phyloP scores from a whole-genome alignment of 345 rosid species.

The Camelina neglecta region DNA sequence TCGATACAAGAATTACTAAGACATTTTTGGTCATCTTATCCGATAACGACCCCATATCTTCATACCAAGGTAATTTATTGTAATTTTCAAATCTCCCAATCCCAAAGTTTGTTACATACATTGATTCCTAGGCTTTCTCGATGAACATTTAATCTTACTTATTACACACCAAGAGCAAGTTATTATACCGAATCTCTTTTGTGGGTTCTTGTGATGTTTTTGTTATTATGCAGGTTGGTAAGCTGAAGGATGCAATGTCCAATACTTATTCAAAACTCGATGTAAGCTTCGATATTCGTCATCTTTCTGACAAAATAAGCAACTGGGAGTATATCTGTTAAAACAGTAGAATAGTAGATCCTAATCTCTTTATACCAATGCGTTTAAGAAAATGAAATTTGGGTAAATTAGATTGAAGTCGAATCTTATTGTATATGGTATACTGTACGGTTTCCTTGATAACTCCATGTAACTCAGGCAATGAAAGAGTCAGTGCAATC shows the following conservation, averaged over 20 bases:
- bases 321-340: slow-evolving; percentile 19
- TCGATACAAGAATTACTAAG: slow-evolving; percentile 78
- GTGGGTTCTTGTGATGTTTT: slow-evolving; percentile 1
- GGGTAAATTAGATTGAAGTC: not conserved
- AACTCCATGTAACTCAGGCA: slow-evolving; percentile 49
- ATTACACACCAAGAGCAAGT: not conserved
- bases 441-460: not conserved
- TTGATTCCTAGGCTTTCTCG: not conserved
- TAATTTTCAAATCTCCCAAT: not conserved
- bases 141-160: slow-evolving; percentile 10
- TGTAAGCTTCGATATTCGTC: slow-evolving; percentile 49
- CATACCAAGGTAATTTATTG: slow-evolving; percentile 63
- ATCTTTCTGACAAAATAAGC: slow-evolving; percentile 11
- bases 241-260: slow-evolving; percentile 90
- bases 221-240: slow-evolving; percentile 62
- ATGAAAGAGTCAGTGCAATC: slow-evolving; percentile 84
- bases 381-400: not conserved
- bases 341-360: not conserved
- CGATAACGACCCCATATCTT: slow-evolving; percentile 75
- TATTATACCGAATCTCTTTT: not conserved
- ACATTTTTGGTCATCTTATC: slow-evolving; percentile 98
- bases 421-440: slow-evolving; percentile 15
- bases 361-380: slow-evolving; percentile 21
- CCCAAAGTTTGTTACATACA: slow-evolving; percentile 2
- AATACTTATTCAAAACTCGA: slow-evolving; percentile 78